Evolutionary conservation across 257 asterid species (phyloP), one percentile per base, ranked within the genome.

Genomic region (Phtheirospermum japonicum): DNA sequence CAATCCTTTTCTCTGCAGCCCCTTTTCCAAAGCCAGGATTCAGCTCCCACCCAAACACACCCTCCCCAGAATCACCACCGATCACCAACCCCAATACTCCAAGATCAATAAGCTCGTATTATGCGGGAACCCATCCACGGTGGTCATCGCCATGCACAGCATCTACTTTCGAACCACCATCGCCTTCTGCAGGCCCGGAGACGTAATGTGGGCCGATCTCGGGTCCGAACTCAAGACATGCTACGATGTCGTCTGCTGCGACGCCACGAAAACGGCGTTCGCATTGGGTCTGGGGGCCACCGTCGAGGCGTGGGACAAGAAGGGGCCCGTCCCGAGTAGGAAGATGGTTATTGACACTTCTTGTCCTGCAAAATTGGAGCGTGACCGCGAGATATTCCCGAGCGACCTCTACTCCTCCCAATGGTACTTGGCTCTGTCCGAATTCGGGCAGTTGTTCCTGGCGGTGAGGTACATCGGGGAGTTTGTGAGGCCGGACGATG

Each of bases 391-490:
- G 7, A 5, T 5, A 1, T 77, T 34, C 37, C 67, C 73, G 0
- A 0, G 1, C 2, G 68, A 71, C 11, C 80, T 78, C 16, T 73
- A 17, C 11, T 5, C 73, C 0, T 55, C 66, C 0, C 65, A 52
- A 2, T 65, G 68, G 75, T 79, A 76, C 65, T 4, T 74, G 9
- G 76, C 65, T 16, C 7, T 64, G 14, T 76, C 73, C 0, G 4
- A 20, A 9, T 13, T 3, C 0, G 71, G 63, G 0, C 60, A 70
- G 2, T 31, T 76, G 6, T 48, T 61, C 46, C 4, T 71, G 6
- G 61, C 67, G 2, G 68, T 64, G 26, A 70, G 85, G 71, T 64
- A 68, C 56, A 59, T 80, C 1, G 83, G 78, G 0, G 77, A 77
- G 34, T 77, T 34, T 10, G 82, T 80, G 7, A 65, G 57, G 59